Base-by-base conservation (phyloP, 164 flowering plant species). In the Dillenia suffruticosa region DNA sequence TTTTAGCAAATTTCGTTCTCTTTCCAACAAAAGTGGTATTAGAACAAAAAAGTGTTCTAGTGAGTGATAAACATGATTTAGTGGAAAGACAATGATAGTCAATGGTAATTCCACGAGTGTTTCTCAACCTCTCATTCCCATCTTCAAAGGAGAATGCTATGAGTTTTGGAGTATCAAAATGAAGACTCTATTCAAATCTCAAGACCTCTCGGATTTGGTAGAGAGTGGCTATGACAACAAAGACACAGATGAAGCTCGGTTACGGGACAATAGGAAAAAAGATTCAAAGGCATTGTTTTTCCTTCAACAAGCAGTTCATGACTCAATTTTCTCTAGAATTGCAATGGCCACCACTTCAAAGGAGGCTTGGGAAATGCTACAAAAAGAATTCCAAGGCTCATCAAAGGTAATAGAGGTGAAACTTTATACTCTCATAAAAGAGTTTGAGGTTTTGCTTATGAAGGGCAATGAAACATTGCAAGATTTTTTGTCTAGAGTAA, bases 21-120 rank as follows among this genome's bases (percentile, higher is more conserved):
- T 50, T 77, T 69, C 5, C 46, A 53, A 55, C 78, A 52, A 5
- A 83, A 44, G 56, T 24, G 57, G 17, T 74, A 75, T 78, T 78
- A 80, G 32, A 26, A 3, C 32, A 1, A 1, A 2, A 26, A 26
- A 26, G 32, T 26, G 32, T 1, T 3, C 32, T 26, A 26, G 32
- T 26, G 32, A 26, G 32, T 26, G 32, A 26, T 26, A 26, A 26
- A 26, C 32, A 26, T 3, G 32, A 26, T 26, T 26, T 1, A 26
- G 32, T 26, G 32, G 32, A 5, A 26, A 26, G 32, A 26, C 32
- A 26, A 26, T 26, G 32, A 3, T 2, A 26, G 32, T 26, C 32
- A 26, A 26, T 26, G 32, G 3, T 0, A 26, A 26, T 26, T 26
- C 32, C 32, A 26, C 2, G 32, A 26, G 32, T 26, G 32, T 26